Evolutionary conservation across 306 rosid species (phyloP), one percentile per base, ranked within the genome.

Genomic region (Acacia confusa): DNA sequence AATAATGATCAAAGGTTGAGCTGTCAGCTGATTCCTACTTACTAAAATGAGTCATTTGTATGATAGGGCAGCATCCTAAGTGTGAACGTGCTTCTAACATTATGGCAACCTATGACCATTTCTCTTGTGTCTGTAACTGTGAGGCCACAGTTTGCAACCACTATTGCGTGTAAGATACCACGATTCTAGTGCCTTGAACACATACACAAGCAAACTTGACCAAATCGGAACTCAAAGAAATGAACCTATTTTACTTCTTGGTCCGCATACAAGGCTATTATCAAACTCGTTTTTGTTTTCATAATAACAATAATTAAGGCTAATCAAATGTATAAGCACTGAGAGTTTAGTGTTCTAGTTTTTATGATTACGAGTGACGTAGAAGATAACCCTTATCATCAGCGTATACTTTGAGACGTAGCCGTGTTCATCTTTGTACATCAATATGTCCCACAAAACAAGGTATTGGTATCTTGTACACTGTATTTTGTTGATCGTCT

Each of bases 161-260:
- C 40, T 36, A 36, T 36, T 87, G 88, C 90, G 86, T 87, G 82
- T 6, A 84, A 82, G 79, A 36, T 40, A 67, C 28, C 55, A 27
- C 40, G 40, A 36, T 15, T 1, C 36, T 4, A 61, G 63, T 75
- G 82, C 79, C 84, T 84, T 69, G 12, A 71, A 36, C 43, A 64
- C 76, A 17, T 53, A 30, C 17, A 52, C 72, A 81, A 55, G 70
- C 69, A 76, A 79, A 14, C 8, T 58, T 50, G 69, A 72, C n/a
- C 32, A 25, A 58, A 58, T 22, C 30, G 16, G 50, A 44, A 44
- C 16, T 44, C 20, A 52, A n/a, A 8, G 27, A 55, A 55, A 55
- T 55, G 53, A 47, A 15, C 53, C 17, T 47, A 14, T 15, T 47
- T 47, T 47, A 4, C 19, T 47, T 1, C 19, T 3, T 47, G 19